Evolutionary conservation across 2,329 filamentous ascomycete species (phyloP), one percentile per base, ranked within the genome.

Genomic region (Clonostachys rosea): DNA sequence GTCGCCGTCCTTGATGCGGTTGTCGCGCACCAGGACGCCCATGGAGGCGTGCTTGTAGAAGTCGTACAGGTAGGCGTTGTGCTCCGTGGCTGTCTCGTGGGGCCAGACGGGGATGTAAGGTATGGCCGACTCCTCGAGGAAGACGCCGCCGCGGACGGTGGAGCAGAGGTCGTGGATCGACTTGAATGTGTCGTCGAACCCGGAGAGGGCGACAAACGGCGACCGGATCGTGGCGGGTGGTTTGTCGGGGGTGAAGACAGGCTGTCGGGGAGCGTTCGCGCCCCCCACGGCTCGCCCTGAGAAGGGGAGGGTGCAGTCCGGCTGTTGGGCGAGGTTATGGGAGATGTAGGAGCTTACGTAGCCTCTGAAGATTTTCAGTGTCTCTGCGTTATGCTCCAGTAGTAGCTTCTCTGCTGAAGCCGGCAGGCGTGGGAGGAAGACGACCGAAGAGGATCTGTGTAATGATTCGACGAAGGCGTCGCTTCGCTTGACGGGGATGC

Each of bases 11-110:
- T 78, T 79, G 57, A 92, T 83, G 4, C 76, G 73, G 58, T 92
- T 91, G 33, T 82, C 84, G 0, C 63, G 66, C 12, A 79, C 76
- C 3, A 91, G 66, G 0, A 81, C 76, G 2, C 71, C 59, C 18
- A 83, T 61, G 56, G 85, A 79, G 5, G 86, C 87, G 55, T 91
- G 83, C 62, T 82, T 87, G 73, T 81, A 91, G 64, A 91, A 92
- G 61, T 91, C 86, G 50, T 85, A 81, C 1, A 91, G 66, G 57
- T 87, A 87, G 0, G 83, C 81, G 53, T 89, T 89, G 50, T 83
- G 71, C 0, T 76, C 30, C 59, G 9, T 50, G 4, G 73, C 70
- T 46, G 85, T 78, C 24, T 81, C 68, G 36, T 6, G 14, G 0
- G 80, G 78, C 54, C 78, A 78, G 11, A 89, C 65, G 6, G 75